Base-by-base conservation (phyloP, 1,284 basidiomycete genomes). In the Xerocomus amazonicus region DNA sequence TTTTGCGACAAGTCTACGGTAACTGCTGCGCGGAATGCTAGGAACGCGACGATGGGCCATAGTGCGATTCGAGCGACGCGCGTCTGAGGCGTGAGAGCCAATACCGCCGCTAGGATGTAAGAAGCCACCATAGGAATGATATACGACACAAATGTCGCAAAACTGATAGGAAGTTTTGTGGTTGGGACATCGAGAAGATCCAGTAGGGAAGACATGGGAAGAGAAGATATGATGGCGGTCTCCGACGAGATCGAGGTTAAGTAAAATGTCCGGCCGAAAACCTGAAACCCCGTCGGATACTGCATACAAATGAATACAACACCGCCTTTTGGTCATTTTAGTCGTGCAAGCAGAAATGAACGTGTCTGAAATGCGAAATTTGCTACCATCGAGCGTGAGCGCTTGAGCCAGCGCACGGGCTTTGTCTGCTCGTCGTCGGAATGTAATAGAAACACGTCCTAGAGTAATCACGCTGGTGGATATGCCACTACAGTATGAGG, bases 11-110 rank as follows among this genome's bases (percentile, higher is more conserved):
- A 14, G n/a, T 44, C 43, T 33, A 36, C 33, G 16, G 34, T 35
- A n/a, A 44, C 16, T 8, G 33, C n/a, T 17, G 43, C 34, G 10
- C 43, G 43, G 10, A 44, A 36, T 12, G 43, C 26, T 13, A 44
- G n/a, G 33, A 44, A 28, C 26, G n/a, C 33, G 34, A 44, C 26
- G 33, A 44, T 26, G 12, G 43, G 43, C 43, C 43, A 44, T 28
- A 35, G 9, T 13, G 43, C 43, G n/a, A 44, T 12, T 27, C 43
- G 43, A 12, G 36, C 13, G 9, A 7, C 16, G 26, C 43, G 43
- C 26, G 26, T 44, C 34, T 36, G 43, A 16, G 43, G 33, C 26
- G 34, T 44, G 34, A 44, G 33, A 28, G 43, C 43, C 26, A 44
- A 28, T 8, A 28, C n/a, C 28, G 43, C 43, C 27, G 33, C 33